Base-by-base conservation (phyloP, 1,139 yeast genomes). In the Geotrichum restrictum region DNA sequence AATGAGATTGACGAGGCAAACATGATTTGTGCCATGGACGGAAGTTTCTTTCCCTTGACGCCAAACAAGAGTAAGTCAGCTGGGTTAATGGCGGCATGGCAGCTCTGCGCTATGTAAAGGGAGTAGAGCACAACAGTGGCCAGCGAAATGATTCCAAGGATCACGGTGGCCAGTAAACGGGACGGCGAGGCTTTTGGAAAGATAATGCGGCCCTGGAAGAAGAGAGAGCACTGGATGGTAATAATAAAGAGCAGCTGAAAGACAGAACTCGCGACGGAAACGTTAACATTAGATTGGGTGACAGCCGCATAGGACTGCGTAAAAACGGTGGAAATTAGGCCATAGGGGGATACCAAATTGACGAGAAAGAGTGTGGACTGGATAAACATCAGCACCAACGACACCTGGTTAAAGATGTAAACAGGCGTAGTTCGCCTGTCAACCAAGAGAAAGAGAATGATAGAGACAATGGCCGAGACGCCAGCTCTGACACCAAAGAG, bases 1-100 rank as follows among this genome's bases (percentile, higher is more conserved):
- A 84, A 64, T 57, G 80, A 76, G 18, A 89, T 78, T 0, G 95
- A 83, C 0, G 79, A 77, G 0, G 91, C 81, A 60, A 88, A 85
- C 41, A 87, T 63, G 48, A 87, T 80, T 66, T 77, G 62, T 6
- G 57, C 36, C 14, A 60, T 57, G 34, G 53, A 38, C n/a, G 54
- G 52, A 3, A 54, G 46, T 8, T 31, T 31, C 29, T 22, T 45
- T 46, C 34, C 61, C 43, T 50, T 46, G 3, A 34, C 31, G 38
- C 52, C 55, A 54, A n/a, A 52, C 10, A 41, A 37, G n/a, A 39
- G 14, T 8, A 11, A 21, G 7, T 16, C 21, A 11, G 10, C 8
- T 3, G 52, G 52, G 43, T 50, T 32, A 7, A 50, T 29, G 10
- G 52, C 53, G 1, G 38, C 8, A 6, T 24, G n/a, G 11, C 45